Percentiles rank a stretch among this genome's conserved stretches.
phyloP scores from a whole-genome alignment of 1,284 basidiomycete genomes.

The Trichosporon sp. region DNA sequence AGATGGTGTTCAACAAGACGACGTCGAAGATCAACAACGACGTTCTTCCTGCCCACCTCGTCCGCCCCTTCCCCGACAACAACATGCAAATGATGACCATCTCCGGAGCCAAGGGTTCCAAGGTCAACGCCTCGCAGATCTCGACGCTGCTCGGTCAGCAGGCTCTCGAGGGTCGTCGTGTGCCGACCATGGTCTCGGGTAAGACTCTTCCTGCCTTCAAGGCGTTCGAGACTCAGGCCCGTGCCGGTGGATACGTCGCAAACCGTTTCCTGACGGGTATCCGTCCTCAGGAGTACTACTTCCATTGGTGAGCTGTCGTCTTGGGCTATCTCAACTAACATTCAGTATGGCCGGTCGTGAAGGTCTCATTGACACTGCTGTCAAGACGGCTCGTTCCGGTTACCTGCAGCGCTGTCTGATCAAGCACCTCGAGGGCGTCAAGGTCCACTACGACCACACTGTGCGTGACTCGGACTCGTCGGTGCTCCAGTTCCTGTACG shows the following conservation, averaged over 20 bases:
- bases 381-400: constrained; percentile 97
- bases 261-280: constrained; percentile 99
- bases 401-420: constrained; percentile 98
- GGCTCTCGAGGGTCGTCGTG: constrained; percentile 95
- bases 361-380: constrained; percentile 97
- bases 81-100: constrained; percentile 99
- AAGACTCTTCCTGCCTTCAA: constrained; percentile 98
- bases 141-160: constrained; percentile 96
- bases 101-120: constrained; percentile 96
- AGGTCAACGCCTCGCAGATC: constrained; percentile 96
- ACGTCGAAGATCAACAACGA: constrained; percentile 82
- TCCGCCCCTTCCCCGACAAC: constrained; percentile 93
- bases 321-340: background rate
- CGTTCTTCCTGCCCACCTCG: constrained; percentile 82
- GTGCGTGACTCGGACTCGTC: constrained; percentile 92
- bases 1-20: constrained; percentile 81
- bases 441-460: constrained; percentile 96
- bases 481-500: constrained; percentile 94
- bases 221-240: constrained; percentile 91
- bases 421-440: constrained; percentile 95
- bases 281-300: constrained; percentile 98
- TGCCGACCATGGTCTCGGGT: constrained; percentile 97
- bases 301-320: constrained; percentile 58
- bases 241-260: constrained; percentile 99
- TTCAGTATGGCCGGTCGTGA: constrained; percentile 96